Evolutionary conservation across 768 basidiomycete genomes (phyloP), one percentile per base, ranked within the genome.

Genomic region (Boletus rubroflammeus): DNA sequence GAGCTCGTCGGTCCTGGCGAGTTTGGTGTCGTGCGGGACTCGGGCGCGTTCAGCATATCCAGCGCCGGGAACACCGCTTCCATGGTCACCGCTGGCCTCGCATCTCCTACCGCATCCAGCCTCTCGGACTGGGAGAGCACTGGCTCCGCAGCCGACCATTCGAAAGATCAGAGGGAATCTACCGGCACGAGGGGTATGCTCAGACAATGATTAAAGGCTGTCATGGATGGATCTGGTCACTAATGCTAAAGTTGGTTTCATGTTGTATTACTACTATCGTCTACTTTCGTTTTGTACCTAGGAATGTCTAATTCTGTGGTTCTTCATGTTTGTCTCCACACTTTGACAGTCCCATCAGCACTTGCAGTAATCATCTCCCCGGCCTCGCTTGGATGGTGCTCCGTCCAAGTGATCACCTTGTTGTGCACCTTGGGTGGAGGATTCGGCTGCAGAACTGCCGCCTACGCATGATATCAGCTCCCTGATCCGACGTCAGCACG

Each of bases 321-420:
- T 29, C 26, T 64, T 64, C 29, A 67, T 36, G 80, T 73, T 58
- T 81, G 73, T 60, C 80, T 76, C 95, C 95, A 98, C 15, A 98
- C 83, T 69, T 94, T 96, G 53, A 88, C 88, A 8, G 86, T 88
- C 17, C 95, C 94, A 67, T 98, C 95, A 19, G 90, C 88, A 63
- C 93, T 91, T 1, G 93, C 85, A 3, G 93, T 95, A 41, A 94
- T 72, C 81, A 97, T 81, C 69, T 97, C 93, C 17, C 83, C 83
- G 6, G 82, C 77, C 51, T 93, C 87, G 21, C 76, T 80, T 8
- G 92, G 93, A 71, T 95, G 90, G 61, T 93, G 84, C 72, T 95
- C 93, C 2, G 90, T 85, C 92, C 94, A 97, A 11, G 90, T 91
- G 47, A 97, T 85, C 28, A 90, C 80, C 67, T 90, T 93, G 38